Evolutionary conservation across 2,329 filamentous ascomycete genomes (phyloP).

Genomic region (Ilyonectria destructans): DNA sequence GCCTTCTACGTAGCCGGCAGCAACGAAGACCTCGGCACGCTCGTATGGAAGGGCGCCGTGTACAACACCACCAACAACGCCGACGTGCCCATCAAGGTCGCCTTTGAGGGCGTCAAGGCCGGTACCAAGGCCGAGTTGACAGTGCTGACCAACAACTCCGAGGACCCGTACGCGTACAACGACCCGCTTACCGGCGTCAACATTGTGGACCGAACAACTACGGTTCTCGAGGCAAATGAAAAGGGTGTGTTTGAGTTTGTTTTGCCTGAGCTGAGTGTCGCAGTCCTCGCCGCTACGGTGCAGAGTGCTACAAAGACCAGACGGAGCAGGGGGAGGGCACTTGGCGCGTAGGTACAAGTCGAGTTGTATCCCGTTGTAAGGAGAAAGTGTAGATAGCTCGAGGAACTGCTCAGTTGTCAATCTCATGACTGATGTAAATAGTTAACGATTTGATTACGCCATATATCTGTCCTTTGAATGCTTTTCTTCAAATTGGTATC

Average conservation of each 20-base stretch:
- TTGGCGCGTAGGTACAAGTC: conserved; percentile 4
- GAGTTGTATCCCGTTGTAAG: too few species aligned
- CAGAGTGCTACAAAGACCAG: conserved; percentile 27
- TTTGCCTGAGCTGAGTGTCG: conserved; percentile 70
- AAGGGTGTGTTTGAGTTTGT: conserved; percentile 67
- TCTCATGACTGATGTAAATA: not conserved
- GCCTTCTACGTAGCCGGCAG: conserved; percentile 67
- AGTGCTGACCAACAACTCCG: conserved; percentile 60
- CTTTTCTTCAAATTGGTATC: too few species aligned
- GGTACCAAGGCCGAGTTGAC: conserved; percentile 62
- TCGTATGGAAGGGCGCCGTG: conserved; percentile 68
- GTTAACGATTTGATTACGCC: not conserved
- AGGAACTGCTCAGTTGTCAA: too few species aligned
- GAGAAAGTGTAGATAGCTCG: not conserved
- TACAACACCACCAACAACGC: conserved; percentile 67
- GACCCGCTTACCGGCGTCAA: conserved; percentile 63
- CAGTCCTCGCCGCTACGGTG: conserved; percentile 65
- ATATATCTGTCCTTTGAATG: not conserved
- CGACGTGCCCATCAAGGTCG: conserved; percentile 62
- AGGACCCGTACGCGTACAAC: conserved; percentile 62
- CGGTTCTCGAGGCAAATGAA: conserved; percentile 58
- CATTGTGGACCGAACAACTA: conserved; percentile 63
- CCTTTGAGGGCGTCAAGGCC: conserved; percentile 61
- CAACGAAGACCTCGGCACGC: conserved; percentile 58
- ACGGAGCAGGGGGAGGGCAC: conserved; percentile 11